Base-by-base conservation (phyloP, 73 alveolate genomes). In the Durusdinium trenchii region DNA sequence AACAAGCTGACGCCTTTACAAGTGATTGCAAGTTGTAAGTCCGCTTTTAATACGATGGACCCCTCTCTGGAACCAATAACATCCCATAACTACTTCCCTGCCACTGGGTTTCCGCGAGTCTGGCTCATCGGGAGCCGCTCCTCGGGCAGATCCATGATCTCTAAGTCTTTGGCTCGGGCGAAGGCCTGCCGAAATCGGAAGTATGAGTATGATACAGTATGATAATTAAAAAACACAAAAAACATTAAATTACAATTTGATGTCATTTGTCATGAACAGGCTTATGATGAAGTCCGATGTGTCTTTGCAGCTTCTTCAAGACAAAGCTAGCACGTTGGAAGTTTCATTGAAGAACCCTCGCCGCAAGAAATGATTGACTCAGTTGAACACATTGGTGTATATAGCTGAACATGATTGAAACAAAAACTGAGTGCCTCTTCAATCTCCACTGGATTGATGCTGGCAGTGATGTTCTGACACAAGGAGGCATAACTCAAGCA, bases 401-500 rank as follows among this genome's bases (percentile, higher is more conserved):
- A 26, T 62, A 5, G 36, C 76, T 26, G 16, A 26, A 10, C 40
- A 10, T n/a, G n/a, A n/a, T n/a, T n/a, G n/a, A n/a, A n/a, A n/a
- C n/a, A n/a, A n/a, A 62, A 3, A 35, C 76, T 5, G 79, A 20
- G 38, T 23, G 36, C 98, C 98, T 47, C 48, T 23, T 91, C 98
- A 20, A 91, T 91, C 89, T 91, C 98, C 42, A 91, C 81, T 35
- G 98, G 98, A n/a, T 91, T 57, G 87, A 91, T 91, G 87, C 89
- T 69, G 73, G 28, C 71, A 28, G 89, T 35, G 75, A 91, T 46
- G 40, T 30, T 45, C 98, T 90, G 86, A 28, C 38, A 32, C 40
- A 38, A 42, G 46, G n/a, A n/a, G 2, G 57, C 36, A 32, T 23
- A 45, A 40, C 38, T 12, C 40, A 43, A 78, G 36, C n/a, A 7